Conservation (phyloP, 169 alveolate species). For the Eimeria maxima region DNA sequence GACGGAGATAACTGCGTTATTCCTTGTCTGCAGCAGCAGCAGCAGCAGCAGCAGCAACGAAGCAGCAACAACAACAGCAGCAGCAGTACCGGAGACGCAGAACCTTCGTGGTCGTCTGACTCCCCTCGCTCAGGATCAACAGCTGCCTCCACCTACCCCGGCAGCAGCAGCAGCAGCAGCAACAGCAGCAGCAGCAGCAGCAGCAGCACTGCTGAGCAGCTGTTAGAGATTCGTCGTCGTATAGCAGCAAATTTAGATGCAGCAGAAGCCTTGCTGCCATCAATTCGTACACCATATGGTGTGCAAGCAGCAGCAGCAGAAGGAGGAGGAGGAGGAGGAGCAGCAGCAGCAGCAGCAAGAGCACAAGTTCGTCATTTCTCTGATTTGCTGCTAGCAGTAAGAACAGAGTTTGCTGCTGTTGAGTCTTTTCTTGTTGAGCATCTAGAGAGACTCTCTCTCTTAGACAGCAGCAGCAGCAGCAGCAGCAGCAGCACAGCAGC, state of each 20-base stretch:
- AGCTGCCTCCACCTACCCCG: too few species aligned
- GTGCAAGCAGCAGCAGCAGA: neutral
- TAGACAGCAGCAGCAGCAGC: neutral
- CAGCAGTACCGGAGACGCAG: too few species aligned
- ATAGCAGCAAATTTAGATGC: neutral
- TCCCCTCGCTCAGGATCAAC: too few species aligned
- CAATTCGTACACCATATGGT: too few species aligned
- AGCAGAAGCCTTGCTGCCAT: neutral
- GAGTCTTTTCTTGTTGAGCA: neutral
- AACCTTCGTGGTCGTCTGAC: too few species aligned
- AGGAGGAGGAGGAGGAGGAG: neutral
- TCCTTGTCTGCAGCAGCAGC: too few species aligned
- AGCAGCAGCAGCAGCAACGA: too few species aligned
- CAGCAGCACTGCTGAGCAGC: neutral
- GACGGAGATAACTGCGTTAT: too few species aligned
- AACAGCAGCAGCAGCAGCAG: neutral
- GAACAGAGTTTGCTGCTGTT: neutral
- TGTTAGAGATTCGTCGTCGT: too few species aligned
- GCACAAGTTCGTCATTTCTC: neutral
- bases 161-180: too few species aligned
- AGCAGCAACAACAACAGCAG: too few species aligned
- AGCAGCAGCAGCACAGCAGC: constrained; percentile 8
- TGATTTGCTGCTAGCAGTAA: neutral
- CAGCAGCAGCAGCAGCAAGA: neutral
- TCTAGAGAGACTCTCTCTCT: neutral